Evolutionary conservation across 2,329 filamentous ascomycete genomes (phyloP).

Genomic region (Bretziella fagacearum): DNA sequence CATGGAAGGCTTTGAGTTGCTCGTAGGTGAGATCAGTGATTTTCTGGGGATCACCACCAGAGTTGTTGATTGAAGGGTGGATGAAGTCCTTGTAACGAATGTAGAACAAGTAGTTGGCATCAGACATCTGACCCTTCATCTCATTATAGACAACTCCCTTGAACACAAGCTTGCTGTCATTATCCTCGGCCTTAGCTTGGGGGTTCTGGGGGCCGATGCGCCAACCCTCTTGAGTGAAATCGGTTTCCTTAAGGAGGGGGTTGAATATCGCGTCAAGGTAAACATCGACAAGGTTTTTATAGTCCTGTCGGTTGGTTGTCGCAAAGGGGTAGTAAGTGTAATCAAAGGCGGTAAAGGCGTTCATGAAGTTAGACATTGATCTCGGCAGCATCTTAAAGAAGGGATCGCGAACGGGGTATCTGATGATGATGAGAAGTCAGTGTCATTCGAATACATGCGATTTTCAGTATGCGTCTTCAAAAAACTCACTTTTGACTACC

Average conservation of each 20-base stretch:
- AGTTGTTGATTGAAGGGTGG: constrained; percentile 89
- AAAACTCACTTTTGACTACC: constrained; percentile 67
- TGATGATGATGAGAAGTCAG: constrained; percentile 24
- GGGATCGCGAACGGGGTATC: constrained; percentile 91
- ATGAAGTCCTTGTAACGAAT: constrained; percentile 90
- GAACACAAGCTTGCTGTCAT: constrained; percentile 63
- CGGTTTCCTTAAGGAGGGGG: constrained; percentile 72
- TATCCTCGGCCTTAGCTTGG: constrained; percentile 33
- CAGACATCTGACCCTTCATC: constrained; percentile 99
- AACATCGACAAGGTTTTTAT: constrained; percentile 87
- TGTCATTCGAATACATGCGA: neutral
- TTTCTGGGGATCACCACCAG: constrained; percentile 85
- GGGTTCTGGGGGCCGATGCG: constrained; percentile 85
- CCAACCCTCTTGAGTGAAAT: constrained; percentile 96
- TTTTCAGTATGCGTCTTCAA: neutral
- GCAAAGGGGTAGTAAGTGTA: constrained; percentile 97
- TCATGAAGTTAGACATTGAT: constrained; percentile 99
- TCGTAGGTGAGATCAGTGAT: constrained; percentile 92
- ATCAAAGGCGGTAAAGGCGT: constrained; percentile 89
- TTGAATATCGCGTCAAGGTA: constrained; percentile 90
- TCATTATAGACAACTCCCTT: constrained; percentile 98
- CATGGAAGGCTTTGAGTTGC: constrained; percentile 75
- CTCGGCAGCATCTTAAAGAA: constrained; percentile 99
- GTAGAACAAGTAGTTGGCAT: constrained; percentile 90
- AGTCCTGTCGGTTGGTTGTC: constrained; percentile 89